These are phyloP conservation scores for Ascochyta clinopodiicola DNA, from an alignment of 2,329 filamentous ascomycete genomes.

Conservation along the genomic window DNA sequence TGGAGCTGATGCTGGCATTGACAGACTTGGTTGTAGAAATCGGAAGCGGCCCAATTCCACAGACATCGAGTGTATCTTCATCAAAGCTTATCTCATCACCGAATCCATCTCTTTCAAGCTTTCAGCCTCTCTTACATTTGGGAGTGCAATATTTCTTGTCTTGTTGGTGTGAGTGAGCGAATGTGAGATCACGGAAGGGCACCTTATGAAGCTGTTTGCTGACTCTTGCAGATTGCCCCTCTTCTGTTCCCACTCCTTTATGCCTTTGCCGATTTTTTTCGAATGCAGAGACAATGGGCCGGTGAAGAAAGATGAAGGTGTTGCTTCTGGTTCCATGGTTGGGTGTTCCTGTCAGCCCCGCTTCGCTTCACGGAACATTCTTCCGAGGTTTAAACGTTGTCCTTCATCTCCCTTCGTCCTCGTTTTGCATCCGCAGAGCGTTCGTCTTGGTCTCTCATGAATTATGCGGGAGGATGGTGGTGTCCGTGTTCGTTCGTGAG, in stretches of 20 bases:
- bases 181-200: neutral
- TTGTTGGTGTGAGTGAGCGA: neutral
- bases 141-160: neutral
- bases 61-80: neutral
- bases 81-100: neutral
- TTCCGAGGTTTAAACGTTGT: neutral
- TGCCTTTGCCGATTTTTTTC: neutral
- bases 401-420: neutral
- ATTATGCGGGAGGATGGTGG: neutral
- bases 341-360: conserved; percentile 2
- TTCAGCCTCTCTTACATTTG: neutral
- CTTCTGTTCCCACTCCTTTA: neutral
- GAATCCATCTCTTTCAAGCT: conserved; percentile 1
- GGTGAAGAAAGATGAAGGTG: conserved; percentile 46
- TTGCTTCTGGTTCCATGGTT: neutral
- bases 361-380: conserved; percentile 10
- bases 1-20: neutral
- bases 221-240: neutral
- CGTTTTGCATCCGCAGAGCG: neutral
- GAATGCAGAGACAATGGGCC: neutral
- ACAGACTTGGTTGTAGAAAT: neutral
- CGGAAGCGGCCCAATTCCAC: neutral
- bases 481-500: neutral
- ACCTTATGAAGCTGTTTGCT: neutral
- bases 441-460: neutral